Conservation (phyloP, 129 eudicot genomes). For the Pittosporum tobira region DNA sequence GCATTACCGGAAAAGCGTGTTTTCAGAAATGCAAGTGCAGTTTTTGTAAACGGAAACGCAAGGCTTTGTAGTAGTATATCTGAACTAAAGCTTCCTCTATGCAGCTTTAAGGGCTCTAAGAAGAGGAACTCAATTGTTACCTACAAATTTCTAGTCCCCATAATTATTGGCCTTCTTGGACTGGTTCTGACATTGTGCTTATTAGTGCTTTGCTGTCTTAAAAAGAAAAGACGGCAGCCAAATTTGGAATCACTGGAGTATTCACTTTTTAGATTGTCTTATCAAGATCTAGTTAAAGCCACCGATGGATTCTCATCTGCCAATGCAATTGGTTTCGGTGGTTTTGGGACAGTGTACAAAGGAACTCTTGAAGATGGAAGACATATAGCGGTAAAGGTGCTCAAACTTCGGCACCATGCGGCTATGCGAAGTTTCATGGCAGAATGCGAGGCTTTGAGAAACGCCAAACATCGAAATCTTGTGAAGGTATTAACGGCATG, state of each 20-base stretch:
- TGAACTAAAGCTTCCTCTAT: conserved; percentile 9
- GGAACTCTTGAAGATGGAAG: conserved; percentile 12
- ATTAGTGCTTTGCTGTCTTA: no score
- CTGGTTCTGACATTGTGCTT: neutral
- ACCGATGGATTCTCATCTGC: conserved; percentile 18
- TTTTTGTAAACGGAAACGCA: conserved; percentile 12
- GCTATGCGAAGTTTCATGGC: conserved; percentile 26
- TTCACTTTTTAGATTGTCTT: conserved; percentile 17
- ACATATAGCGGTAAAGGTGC: conserved; percentile 27
- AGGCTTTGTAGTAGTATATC: conserved; percentile 24
- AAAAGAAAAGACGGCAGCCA: no score
- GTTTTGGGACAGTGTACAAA: conserved; percentile 29
- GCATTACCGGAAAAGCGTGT: conserved; percentile 15
- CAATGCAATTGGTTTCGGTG: conserved; percentile 27
- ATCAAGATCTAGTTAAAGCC: conserved; percentile 21
- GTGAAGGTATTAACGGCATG: conserved; percentile 30
- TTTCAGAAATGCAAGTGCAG: conserved; percentile 9
- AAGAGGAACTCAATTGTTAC: no score
- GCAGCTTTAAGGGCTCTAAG: neutral
- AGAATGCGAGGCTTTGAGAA: conserved; percentile 29
- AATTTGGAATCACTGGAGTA: neutral
- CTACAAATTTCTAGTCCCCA: no score
- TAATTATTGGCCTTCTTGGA: neutral
- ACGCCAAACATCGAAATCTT: conserved; percentile 28
- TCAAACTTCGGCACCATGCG: conserved; percentile 21